These are phyloP conservation scores for Eucalyptus pauciflora DNA, from an alignment of 345 rosid species.

Conservation along the genomic window DNA sequence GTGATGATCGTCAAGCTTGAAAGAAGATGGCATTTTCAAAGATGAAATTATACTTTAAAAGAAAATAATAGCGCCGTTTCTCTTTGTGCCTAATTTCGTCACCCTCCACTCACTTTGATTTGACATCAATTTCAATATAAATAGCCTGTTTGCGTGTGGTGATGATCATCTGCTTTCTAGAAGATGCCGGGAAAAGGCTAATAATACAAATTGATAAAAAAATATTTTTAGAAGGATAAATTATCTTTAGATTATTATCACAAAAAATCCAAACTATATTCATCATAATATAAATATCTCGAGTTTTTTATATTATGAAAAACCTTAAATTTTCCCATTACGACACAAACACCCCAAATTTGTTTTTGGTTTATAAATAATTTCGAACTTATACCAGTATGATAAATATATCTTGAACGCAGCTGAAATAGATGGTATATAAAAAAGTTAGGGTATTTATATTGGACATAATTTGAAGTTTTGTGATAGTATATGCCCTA, in stretches of 20 bases:
- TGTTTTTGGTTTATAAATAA: too few species aligned
- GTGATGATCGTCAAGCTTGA: background rate
- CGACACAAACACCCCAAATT: too few species aligned
- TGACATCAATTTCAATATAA: background rate
- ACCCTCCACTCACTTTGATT: background rate
- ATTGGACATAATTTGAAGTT: too few species aligned
- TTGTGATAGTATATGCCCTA: too few species aligned
- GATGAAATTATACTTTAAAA: background rate
- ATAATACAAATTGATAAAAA: background rate
- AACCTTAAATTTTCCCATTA: too few species aligned
- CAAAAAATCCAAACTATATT: too few species aligned
- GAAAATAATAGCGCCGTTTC: background rate
- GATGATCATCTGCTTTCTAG: background rate
- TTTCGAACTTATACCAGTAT: too few species aligned
- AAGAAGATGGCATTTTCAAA: background rate
- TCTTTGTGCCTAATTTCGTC: background rate
- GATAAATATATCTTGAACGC: too few species aligned
- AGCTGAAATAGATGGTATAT: too few species aligned
- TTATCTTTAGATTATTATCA: background rate
- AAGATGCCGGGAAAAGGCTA: background rate
- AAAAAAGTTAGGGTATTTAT: too few species aligned
- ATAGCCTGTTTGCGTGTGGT: background rate
- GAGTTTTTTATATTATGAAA: too few species aligned
- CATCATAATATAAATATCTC: too few species aligned
- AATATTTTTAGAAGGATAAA: background rate